Evolutionary conservation across 768 basidiomycete genomes (phyloP).

Genomic region (Podaxis sp.): DNA sequence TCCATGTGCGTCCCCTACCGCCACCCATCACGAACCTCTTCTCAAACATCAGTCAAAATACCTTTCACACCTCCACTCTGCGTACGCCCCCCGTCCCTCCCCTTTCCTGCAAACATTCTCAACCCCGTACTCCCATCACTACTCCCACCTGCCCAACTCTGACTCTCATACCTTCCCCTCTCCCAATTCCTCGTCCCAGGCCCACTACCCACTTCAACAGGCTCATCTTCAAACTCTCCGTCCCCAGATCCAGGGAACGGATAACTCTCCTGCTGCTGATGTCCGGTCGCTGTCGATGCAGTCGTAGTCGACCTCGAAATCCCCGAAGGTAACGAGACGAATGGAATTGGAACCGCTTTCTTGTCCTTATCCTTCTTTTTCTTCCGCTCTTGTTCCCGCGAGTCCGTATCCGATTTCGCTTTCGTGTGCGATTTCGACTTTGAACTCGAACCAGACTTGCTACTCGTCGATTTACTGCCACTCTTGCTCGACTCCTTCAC

Average conservation of each 20-base stretch:
- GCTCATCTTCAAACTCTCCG: conserved; percentile 21
- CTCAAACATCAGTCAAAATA: conserved; percentile 44
- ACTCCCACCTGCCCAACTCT: conserved; percentile 10
- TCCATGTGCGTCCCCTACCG: no score
- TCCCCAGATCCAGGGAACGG: conserved; percentile 63
- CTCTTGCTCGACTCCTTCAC: conserved; percentile 30
- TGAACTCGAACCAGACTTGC: conserved; percentile 1
- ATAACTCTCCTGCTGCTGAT: conserved; percentile 43
- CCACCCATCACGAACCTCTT: not conserved
- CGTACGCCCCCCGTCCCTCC: conserved; percentile 78
- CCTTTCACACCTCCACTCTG: conserved; percentile 87
- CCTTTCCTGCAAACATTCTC: conserved; percentile 73
- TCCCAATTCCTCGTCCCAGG: conserved; percentile 21
- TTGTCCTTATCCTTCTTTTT: conserved; percentile 32
- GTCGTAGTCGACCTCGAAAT: not conserved
- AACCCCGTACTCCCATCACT: conserved; percentile 14
- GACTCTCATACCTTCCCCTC: conserved; percentile 15
- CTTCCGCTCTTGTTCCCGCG: conserved; percentile 19
- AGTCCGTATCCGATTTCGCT: not conserved
- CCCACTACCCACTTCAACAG: conserved; percentile 17
- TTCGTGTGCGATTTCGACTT: conserved; percentile 12
- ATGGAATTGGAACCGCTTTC: conserved; percentile 37
- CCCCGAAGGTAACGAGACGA: conserved; percentile 35
- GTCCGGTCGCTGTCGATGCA: conserved; percentile 15
- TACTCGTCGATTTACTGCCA: conserved; percentile 9